Evolutionary conservation across 345 rosid genomes (phyloP).

Genomic region (Eucalyptus polyanthemos): DNA sequence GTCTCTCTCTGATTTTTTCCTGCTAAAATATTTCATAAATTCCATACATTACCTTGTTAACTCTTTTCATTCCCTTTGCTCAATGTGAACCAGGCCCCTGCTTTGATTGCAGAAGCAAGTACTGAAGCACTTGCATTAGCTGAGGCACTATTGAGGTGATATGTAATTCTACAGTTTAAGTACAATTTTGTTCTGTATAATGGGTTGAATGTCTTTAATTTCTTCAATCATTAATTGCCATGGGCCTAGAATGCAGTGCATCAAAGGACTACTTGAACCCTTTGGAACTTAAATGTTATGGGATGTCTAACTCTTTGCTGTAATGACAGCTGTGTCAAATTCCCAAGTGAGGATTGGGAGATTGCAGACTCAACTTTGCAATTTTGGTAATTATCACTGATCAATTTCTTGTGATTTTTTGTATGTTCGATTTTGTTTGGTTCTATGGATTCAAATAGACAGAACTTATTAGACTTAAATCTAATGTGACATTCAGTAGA

Average conservation of each 20-base stretch:
- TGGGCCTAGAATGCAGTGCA: background rate
- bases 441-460: background rate
- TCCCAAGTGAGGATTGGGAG: slow-evolving; percentile 95
- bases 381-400: slow-evolving; percentile 46
- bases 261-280: background rate
- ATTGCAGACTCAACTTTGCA: slow-evolving; percentile 98
- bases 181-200: background rate
- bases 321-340: slow-evolving; percentile 67
- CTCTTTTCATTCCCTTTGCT: background rate
- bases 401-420: background rate
- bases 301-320: slow-evolving; percentile 1
- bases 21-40: background rate
- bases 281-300: background rate
- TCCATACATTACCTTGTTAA: background rate
- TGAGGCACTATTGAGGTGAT: slow-evolving; percentile 74
- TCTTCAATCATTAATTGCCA: background rate
- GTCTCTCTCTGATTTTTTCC: background rate
- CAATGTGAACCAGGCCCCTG: slow-evolving; percentile 52
- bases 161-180: background rate
- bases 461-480: background rate
- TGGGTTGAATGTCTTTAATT: background rate
- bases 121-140: slow-evolving; percentile 62
- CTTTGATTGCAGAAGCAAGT: slow-evolving; percentile 80
- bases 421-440: background rate
- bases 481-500: background rate